Evolutionary conservation across 2,329 filamentous ascomycete species (phyloP).

Genomic region (Stagonosporopsis vannaccii): DNA sequence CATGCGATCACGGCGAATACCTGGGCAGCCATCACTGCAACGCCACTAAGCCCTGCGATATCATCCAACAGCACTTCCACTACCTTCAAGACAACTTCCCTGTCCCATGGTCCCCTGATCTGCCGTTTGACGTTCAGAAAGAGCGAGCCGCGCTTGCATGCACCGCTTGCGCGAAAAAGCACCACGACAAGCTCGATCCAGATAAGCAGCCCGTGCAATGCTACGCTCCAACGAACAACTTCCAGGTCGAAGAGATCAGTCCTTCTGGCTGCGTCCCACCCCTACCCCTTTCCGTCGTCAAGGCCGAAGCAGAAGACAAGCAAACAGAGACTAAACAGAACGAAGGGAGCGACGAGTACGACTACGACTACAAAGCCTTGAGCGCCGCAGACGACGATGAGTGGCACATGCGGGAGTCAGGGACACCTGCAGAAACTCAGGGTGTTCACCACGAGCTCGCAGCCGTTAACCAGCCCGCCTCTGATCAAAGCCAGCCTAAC

Average conservation of each 20-base stretch:
- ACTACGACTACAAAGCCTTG: constrained; percentile 14
- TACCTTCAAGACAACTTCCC: constrained; percentile 9
- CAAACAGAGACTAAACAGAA: neutral
- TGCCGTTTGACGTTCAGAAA: neutral
- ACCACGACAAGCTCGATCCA: constrained; percentile 5
- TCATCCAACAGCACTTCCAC: constrained; percentile 8
- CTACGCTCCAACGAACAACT: constrained; percentile 10
- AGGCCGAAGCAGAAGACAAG: neutral
- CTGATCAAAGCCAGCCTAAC: neutral
- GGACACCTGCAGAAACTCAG: neutral
- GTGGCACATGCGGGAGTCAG: neutral
- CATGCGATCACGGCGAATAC: constrained; percentile 13
- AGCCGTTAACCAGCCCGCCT: neutral
- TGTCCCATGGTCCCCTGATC: neutral
- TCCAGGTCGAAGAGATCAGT: neutral
- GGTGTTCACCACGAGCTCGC: neutral
- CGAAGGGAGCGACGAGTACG: neutral
- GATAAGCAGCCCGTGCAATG: constrained; percentile 11
- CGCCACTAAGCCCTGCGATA: neutral
- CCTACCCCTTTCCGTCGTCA: neutral
- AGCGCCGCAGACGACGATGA: constrained; percentile 11
- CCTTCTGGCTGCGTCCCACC: neutral
- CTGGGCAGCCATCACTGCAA: constrained; percentile 15
- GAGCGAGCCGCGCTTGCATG: neutral
- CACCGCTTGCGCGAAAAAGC: constrained; percentile 1